Evolutionary conservation across 225 moss, liverwort and hornwort genomes (phyloP).

Genomic region (Bryum argenteum): DNA sequence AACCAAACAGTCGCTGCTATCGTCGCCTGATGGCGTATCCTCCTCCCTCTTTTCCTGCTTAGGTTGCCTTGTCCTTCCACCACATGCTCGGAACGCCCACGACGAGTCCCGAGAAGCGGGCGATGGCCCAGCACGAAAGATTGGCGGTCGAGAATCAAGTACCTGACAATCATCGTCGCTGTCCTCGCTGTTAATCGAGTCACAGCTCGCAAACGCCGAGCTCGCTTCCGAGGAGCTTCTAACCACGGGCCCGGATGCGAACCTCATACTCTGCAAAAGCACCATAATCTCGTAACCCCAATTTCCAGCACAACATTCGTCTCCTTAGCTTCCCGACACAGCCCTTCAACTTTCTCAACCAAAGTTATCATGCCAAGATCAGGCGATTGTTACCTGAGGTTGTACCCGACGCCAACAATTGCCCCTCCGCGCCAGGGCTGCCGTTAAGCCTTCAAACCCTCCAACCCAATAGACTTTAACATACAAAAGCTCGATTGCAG

Average conservation of each 20-base stretch:
- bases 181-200: slow-evolving; percentile 36
- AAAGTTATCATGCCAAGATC: slow-evolving; percentile 4
- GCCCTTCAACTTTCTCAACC: too few species aligned
- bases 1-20: slow-evolving; percentile 44
- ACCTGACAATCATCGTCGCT: slow-evolving; percentile 67
- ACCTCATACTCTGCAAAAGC: slow-evolving; percentile 42
- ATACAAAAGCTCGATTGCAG: background rate
- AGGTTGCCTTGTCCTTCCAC: slow-evolving; percentile 15
- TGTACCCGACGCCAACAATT: slow-evolving; percentile 28
- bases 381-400: slow-evolving; percentile 22
- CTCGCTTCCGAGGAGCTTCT: slow-evolving; percentile 37
- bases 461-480: background rate
- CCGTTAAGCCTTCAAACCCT: slow-evolving; percentile 23
- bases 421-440: slow-evolving; percentile 11
- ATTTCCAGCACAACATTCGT: background rate
- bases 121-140: slow-evolving; percentile 7
- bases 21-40: slow-evolving; percentile 4
- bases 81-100: slow-evolving; percentile 31
- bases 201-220: slow-evolving; percentile 48
- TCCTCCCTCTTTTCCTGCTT: slow-evolving; percentile 26
- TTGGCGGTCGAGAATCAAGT: slow-evolving; percentile 34
- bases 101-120: slow-evolving; percentile 35
- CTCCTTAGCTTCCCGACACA: too few species aligned
- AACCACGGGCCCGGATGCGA: slow-evolving; percentile 30
- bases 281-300: background rate